These are phyloP conservation scores for Salvia splendens DNA, from an alignment of 257 asterid species.

Conservation along the genomic window DNA sequence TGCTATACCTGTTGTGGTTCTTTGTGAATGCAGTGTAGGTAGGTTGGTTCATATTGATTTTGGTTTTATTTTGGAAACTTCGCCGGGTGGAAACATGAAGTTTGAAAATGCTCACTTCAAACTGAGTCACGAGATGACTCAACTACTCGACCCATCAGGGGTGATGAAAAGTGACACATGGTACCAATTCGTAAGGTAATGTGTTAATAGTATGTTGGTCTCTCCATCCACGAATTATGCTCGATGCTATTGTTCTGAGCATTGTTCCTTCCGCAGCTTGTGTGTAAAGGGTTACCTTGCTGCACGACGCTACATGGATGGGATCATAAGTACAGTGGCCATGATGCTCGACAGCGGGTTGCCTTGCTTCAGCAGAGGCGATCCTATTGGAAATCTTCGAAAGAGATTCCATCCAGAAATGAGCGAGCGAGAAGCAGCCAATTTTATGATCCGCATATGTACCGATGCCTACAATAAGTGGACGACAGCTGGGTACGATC, in stretches of 20 bases:
- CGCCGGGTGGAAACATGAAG: constrained; percentile 97
- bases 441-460: constrained; percentile 83
- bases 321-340: constrained; percentile 72
- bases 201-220: not conserved
- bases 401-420: constrained; percentile 96
- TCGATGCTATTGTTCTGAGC: constrained; percentile 20
- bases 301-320: constrained; percentile 92
- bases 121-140: constrained; percentile 99
- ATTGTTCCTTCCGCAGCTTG: constrained; percentile 51
- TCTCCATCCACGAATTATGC: not conserved
- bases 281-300: constrained; percentile 98
- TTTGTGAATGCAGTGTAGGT: constrained; percentile 64
- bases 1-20: constrained; percentile 21
- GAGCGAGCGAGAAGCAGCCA: constrained; percentile 98
- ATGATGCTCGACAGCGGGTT: constrained; percentile 93
- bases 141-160: constrained; percentile 93
- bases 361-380: constrained; percentile 99
- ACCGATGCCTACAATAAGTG: constrained; percentile 93
- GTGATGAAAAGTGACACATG: constrained; percentile 96
- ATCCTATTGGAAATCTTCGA: constrained; percentile 93
- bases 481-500: constrained; percentile 95
- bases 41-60: constrained; percentile 99
- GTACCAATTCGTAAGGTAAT: constrained; percentile 83
- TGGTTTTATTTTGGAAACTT: constrained; percentile 96
- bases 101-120: constrained; percentile 98